Base-by-base conservation (phyloP, 768 basidiomycete genomes). In the Austroboletus festivus region DNA sequence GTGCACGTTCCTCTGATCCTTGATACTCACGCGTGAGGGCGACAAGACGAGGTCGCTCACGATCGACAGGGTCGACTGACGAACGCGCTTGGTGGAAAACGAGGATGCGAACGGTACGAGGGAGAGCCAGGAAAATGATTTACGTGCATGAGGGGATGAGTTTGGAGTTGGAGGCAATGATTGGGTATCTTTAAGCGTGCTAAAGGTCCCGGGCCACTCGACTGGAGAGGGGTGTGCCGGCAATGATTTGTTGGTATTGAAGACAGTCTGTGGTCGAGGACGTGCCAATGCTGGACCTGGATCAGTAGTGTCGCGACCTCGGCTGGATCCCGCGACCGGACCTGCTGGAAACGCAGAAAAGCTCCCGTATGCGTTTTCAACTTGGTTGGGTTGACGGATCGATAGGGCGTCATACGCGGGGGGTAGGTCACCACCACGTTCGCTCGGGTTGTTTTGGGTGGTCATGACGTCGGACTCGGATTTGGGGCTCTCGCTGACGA, bases 41-140 rank as follows among this genome's bases (percentile, higher is more conserved):
- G 51, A 46, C 13, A 47, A 19, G 10, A 81, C 75, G 23, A 82
- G 70, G 57, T 84, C 82, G 12, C 74, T 73, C 12, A 86, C 55
- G 18, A 80, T 71, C 2, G 71, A 71, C 2, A 78, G 63, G 8
- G 83, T 71, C 0, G 83, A 83, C 23, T 61, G 59, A 18, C 73
- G 74, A 19, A 81, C 75, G 44, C 82, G 77, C 38, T 74, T 73
- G 3, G 73, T 56, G 4, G 67, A 58, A 18, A 54, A 45, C 5
- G 68, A 54, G 5, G 57, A 57, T 44, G 39, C 55, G 41, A 68
- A 64, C 9, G 67, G 54, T 1, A 65, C 34, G 40, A 52, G 31
- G 15, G 65, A 67, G 31, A 70, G 46, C 71, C 69, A 68, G 8
- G 66, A 52, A 2, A 30, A 38, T n/a, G 44, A 56, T 28, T 54